These are phyloP conservation scores for Alternaria consortialis DNA, from an alignment of 2,329 filamentous ascomycete genomes.

Conservation along the genomic window DNA sequence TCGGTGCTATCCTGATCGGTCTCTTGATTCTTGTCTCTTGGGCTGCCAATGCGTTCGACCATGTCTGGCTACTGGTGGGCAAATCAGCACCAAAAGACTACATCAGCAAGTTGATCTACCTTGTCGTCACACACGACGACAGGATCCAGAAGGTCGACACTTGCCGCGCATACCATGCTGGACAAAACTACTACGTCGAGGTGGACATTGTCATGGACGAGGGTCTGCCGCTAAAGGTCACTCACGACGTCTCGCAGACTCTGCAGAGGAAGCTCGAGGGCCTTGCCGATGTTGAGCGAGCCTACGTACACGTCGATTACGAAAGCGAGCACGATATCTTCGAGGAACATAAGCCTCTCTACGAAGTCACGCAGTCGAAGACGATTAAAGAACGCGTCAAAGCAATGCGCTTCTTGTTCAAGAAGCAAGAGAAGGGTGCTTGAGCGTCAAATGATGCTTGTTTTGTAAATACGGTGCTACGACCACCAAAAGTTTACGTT, in stretches of 20 bases:
- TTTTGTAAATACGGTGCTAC: not conserved
- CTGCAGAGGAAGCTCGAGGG: constrained; percentile 69
- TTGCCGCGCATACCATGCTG: constrained; percentile 68
- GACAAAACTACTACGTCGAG: constrained; percentile 69
- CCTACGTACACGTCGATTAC: constrained; percentile 62
- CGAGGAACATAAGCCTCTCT: constrained; percentile 53
- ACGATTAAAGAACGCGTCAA: constrained; percentile 48
- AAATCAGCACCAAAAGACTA: constrained; percentile 68
- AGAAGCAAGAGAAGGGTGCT: constrained; percentile 11
- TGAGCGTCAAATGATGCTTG: not conserved
- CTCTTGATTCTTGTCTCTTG: constrained; percentile 69
- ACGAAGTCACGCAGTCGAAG: constrained; percentile 44
- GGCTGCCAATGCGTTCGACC: constrained; percentile 68
- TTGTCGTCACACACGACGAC: constrained; percentile 63
- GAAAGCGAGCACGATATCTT: constrained; percentile 51
- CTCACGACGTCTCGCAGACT: constrained; percentile 68
- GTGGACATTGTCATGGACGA: constrained; percentile 70
- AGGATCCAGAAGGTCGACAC: constrained; percentile 67
- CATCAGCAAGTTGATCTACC: constrained; percentile 65
- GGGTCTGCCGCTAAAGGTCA: constrained; percentile 62
- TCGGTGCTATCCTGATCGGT: constrained; percentile 68
- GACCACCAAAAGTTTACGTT: not conserved
- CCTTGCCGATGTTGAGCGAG: constrained; percentile 53
- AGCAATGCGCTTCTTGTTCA: constrained; percentile 35
- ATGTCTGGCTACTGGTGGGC: constrained; percentile 69